These are phyloP conservation scores for Ramaria rubella DNA, from an alignment of 768 basidiomycete genomes.

Conservation along the genomic window DNA sequence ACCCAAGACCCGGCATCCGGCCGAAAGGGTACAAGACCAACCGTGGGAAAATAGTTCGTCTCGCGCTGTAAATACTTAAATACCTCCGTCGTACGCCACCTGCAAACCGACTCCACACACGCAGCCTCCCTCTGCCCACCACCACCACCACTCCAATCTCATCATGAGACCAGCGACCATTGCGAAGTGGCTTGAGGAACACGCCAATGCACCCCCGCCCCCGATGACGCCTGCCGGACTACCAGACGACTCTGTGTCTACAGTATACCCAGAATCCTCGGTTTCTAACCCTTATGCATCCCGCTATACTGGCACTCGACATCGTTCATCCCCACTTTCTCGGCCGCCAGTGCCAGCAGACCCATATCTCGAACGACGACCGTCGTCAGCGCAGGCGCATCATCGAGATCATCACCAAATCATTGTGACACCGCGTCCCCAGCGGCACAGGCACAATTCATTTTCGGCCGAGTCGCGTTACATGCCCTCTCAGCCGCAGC, in stretches of 20 bases:
- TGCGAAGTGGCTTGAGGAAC: constrained; percentile 6
- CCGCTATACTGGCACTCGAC: constrained; percentile 6
- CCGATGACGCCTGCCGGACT: constrained; percentile 5
- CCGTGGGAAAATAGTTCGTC: background rate
- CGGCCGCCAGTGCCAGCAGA: background rate
- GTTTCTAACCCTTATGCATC: constrained; percentile 11
- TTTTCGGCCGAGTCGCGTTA: constrained; percentile 4
- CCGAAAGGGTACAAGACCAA: background rate
- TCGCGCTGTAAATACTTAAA: background rate
- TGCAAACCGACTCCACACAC: background rate
- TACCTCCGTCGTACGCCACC: background rate
- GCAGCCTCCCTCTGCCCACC: constrained; percentile 5
- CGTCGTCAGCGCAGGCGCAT: constrained; percentile 9
- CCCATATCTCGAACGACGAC: constrained; percentile 2
- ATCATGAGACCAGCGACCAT: background rate
- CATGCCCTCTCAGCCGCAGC: background rate
- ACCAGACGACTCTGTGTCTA: constrained; percentile 7
- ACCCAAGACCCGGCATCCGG: background rate
- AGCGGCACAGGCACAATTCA: background rate
- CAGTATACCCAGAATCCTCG: constrained; percentile 11
- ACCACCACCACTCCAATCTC: background rate
- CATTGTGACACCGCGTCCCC: background rate
- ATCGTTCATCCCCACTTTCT: background rate
- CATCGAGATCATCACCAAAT: constrained; percentile 1
- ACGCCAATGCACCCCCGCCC: constrained; percentile 7